Evolutionary conservation across 495 filamentous ascomycete genomes (phyloP), one percentile per base, ranked within the genome.

Genomic region (Penicillium malachiteum): DNA sequence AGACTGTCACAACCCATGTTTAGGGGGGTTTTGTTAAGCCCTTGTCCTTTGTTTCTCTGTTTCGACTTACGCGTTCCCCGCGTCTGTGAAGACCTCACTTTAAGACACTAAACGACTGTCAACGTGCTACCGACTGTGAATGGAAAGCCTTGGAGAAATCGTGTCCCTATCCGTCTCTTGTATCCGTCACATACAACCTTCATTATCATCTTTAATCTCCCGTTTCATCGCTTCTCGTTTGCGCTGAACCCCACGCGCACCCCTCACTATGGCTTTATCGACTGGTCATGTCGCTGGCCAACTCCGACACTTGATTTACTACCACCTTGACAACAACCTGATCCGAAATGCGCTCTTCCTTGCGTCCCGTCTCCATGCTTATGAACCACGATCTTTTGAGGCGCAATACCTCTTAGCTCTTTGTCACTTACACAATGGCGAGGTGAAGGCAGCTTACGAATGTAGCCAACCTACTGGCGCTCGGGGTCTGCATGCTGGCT

Each of bases 261-360:
- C 48, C 56, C 35, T 57, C 62, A 81, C 56, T 67, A 95, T 95
- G 91, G 81, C 89, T 52, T 86, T 89, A 7, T 75, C 72, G 17
- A 82, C 82, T 32, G 83, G 79, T 58, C 79, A 86, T 67, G 80
- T 92, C 59, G 78, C 87, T 39, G 78, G 78, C 68, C 89, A 96
- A 71, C 77, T 97, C 60, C 83, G 88, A 66, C 88, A 94, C 65
- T 80, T 90, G 49, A 85, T 97, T 56, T 89, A 91, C 71, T 96
- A 97, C 73, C 86, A 96, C 66, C 84, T 98, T 68, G 94, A 98
- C 72, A 95, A 93, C 61, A 87, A 92, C 62, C 80, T 92, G 31
- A 78, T 88, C 59, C 82, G 88, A 33, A 97, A 94, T 61, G 94
- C 94, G 48, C 83, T 96, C 31, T 97, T 97, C 73, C 86, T 96